Percentiles rank a stretch among this genome's conserved stretches.
Conservation (phyloP, 495 filamentous ascomycete species). For the Penicillium dipodomyicola region DNA sequence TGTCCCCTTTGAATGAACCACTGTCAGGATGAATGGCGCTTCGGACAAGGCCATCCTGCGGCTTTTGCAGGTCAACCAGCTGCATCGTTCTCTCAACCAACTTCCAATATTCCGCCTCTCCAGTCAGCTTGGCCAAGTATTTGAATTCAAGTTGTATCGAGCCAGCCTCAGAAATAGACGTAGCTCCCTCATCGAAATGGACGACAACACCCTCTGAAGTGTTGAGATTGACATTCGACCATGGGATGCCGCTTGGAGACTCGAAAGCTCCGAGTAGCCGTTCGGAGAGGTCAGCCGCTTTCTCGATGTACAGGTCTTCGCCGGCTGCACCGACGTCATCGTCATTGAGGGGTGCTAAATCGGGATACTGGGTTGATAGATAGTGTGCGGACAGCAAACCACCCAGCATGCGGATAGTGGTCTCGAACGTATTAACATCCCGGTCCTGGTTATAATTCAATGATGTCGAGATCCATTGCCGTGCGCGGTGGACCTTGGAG, state of each 20-base stretch:
- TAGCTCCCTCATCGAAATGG: conserved; percentile 83
- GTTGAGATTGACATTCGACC: conserved; percentile 84
- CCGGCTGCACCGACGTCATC: conserved; percentile 65
- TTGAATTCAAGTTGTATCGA: conserved; percentile 96
- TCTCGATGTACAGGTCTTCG: conserved; percentile 93
- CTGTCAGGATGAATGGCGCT: conserved; percentile 82
- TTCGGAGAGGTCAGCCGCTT: conserved; percentile 88
- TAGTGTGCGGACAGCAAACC: conserved; percentile 94
- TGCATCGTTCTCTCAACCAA: conserved; percentile 88
- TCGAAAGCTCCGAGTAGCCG: conserved; percentile 85
- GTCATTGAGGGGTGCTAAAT: conserved; percentile 62
- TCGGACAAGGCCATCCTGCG: conserved; percentile 79
- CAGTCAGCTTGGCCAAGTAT: conserved; percentile 91
- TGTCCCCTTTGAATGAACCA: conserved; percentile 74
- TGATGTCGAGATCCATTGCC: conserved; percentile 83
- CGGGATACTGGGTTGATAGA: conserved; percentile 69
- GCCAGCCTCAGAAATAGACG: conserved; percentile 89
- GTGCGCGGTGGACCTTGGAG: conserved; percentile 75
- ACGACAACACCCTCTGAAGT: conserved; percentile 70
- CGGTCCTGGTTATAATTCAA: conserved; percentile 87
- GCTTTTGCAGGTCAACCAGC: conserved; percentile 75
- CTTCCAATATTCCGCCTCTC: conserved; percentile 87
- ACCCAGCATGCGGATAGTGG: conserved; percentile 96
- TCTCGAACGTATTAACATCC: conserved; percentile 97
- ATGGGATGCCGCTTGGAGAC: conserved; percentile 79